Evolutionary conservation across 108 stramenopile species (phyloP), one percentile per base, ranked within the genome.

Genomic region (Cylindrotheca fusiformis): DNA sequence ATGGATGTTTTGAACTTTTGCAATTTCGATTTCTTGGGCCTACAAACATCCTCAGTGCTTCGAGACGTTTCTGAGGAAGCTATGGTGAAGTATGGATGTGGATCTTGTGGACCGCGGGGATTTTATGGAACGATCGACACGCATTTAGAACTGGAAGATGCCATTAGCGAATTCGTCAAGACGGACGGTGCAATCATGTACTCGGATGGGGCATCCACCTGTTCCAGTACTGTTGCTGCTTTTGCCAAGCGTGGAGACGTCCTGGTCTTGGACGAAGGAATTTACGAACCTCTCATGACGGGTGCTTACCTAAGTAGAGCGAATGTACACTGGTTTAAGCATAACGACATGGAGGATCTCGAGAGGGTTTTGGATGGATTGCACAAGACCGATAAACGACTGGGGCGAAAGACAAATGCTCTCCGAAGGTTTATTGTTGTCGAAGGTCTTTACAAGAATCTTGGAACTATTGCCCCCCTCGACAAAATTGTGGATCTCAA

Each of bases 41-140:
- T 84, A 31, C 83, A 88, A 74, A 77, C 56, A 28, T 64, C 48
- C 27, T 36, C 54, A 1, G 55, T 22, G 24, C 70, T 94, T 25
- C 75, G 85, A 61, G 53, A 78, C 18, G 95, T 86, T 0, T 81
- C 88, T 32, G 54, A 45, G 3, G 65, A 70, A 1, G 90, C 97
- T 1, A 48, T 95, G 23, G 36, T 72, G 27, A 65, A 77, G 29
- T 99, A 99, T 63, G 97, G 97, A 12, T 96, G 93, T 70, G 99
- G 97, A 4, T 87, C 86, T 25, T 99, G 99, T 57, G 99, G 99
- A 12, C 99, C 99, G 17, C 86, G 99, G n/a, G 98, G 97, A 0
- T 99, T 99, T 62, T 99, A 99, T 69, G 99, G 99, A n/a, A 96
- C 99, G 31, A 97, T 98, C 58, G 96, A 98, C 63, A 87, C 80